Conservation (phyloP, 495 filamentous ascomycete species). For the Aspergillus campestris region DNA sequence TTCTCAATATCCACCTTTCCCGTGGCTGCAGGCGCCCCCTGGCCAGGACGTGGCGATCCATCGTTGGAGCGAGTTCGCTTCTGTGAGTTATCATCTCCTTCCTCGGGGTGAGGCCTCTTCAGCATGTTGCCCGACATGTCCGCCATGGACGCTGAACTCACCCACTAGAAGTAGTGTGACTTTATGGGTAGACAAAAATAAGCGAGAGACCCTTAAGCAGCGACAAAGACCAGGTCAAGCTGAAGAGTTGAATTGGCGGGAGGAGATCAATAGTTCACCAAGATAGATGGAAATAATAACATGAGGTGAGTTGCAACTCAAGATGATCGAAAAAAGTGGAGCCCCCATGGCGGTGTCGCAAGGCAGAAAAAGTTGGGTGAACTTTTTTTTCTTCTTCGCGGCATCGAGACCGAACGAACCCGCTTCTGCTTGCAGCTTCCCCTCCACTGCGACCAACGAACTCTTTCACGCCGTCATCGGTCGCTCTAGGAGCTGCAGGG, state of each 20-base stretch:
- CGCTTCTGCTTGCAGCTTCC: conserved; percentile 11
- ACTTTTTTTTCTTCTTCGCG: conserved; percentile 11
- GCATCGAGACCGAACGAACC: conserved; percentile 14
- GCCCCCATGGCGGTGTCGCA: conserved; percentile 6
- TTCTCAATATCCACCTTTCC: conserved; percentile 49
- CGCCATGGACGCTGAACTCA: conserved; percentile 35
- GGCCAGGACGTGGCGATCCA: conserved; percentile 44
- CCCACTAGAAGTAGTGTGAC: conserved; percentile 5
- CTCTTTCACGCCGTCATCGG: conserved; percentile 32
- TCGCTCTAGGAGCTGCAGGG: conserved; percentile 37
- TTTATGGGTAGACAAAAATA: neutral
- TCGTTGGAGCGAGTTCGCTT: conserved; percentile 53
- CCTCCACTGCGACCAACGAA: neutral
- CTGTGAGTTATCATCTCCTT: conserved; percentile 43
- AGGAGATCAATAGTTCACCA: neutral
- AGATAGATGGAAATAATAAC: neutral
- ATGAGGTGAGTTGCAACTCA: conserved; percentile 4
- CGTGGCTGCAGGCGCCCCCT: conserved; percentile 21
- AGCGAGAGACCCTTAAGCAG: neutral
- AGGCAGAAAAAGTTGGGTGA: conserved; percentile 20
- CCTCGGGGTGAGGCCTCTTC: conserved; percentile 53
- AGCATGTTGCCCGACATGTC: conserved; percentile 41
- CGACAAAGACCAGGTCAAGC: neutral
- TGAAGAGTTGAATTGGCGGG: neutral
- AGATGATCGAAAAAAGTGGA: conserved; percentile 1